These are phyloP conservation scores for Pezicula neosporulosa DNA, from an alignment of 2,329 filamentous ascomycete genomes.

Conservation along the genomic window DNA sequence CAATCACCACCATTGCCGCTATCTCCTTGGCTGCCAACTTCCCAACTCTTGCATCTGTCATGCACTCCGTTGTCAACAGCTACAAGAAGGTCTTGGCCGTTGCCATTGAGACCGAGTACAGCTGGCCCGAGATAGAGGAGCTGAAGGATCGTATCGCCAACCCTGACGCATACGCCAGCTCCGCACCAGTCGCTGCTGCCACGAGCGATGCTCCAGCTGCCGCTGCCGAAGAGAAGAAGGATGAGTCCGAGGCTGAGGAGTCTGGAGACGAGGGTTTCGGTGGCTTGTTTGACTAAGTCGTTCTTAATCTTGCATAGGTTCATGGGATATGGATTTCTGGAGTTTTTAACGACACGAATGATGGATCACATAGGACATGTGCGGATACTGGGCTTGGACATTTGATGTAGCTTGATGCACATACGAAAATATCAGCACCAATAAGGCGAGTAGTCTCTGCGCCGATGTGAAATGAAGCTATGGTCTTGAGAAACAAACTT, in stretches of 20 bases:
- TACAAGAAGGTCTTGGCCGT: constrained; percentile 97
- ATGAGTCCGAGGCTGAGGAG: constrained; percentile 64
- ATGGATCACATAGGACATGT: constrained; percentile 19
- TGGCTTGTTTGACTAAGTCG: constrained; percentile 68
- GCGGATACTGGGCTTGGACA: constrained; percentile 9
- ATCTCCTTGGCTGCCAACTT: constrained; percentile 92
- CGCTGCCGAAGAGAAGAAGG: constrained; percentile 56
- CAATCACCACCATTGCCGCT: constrained; percentile 82
- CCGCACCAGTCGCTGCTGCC: constrained; percentile 68
- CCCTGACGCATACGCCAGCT: constrained; percentile 89
- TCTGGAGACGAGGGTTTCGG: constrained; percentile 65
- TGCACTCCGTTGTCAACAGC: constrained; percentile 93
- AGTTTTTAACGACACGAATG: constrained; percentile 16
- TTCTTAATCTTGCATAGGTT: constrained; percentile 18
- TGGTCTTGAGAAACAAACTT: not conserved
- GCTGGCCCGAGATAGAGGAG: constrained; percentile 93
- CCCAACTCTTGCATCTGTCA: constrained; percentile 93
- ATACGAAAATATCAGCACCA: constrained; percentile 9
- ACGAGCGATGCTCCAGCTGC: constrained; percentile 47
- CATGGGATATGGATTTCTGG: constrained; percentile 8
- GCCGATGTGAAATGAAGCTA: constrained; percentile 2
- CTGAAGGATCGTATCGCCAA: constrained; percentile 99
- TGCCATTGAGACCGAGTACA: constrained; percentile 85
- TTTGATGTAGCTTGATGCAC: constrained; percentile 20
- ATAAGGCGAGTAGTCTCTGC: not conserved